Evolutionary conservation across 495 filamentous ascomycete species (phyloP).

Genomic region (Trichoderma erinaceum): DNA sequence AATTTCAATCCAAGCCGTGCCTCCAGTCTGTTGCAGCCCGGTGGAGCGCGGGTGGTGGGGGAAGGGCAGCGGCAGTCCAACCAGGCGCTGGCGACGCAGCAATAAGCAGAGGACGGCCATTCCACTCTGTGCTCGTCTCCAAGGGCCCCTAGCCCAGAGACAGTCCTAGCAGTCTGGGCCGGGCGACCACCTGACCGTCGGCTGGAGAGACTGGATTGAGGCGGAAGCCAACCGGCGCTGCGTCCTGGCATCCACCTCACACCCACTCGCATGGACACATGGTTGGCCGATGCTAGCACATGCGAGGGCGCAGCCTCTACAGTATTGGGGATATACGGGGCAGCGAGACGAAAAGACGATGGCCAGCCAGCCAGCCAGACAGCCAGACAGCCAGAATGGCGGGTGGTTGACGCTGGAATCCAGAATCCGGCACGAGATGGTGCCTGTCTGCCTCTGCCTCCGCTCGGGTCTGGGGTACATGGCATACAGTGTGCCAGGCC

Average conservation of each 20-base stretch:
- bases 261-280: slow-evolving; percentile 4
- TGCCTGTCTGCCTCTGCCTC: not conserved
- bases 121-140: not conserved
- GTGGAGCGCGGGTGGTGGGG: slow-evolving; percentile 1
- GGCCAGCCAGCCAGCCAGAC: not conserved
- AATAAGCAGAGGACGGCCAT: not conserved
- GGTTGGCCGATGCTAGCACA: slow-evolving; percentile 4
- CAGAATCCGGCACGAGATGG: not conserved
- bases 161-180: not conserved
- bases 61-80: not conserved
- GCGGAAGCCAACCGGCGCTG: slow-evolving; percentile 7
- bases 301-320: slow-evolving; percentile 3
- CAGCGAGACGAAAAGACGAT: not conserved
- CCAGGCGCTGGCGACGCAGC: not conserved
- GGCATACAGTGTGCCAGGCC: not conserved
- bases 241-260: not conserved
- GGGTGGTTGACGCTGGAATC: not conserved
- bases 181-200: slow-evolving; percentile 10
- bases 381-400: not conserved
- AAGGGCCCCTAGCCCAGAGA: slow-evolving; percentile 1
- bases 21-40: not conserved
- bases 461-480: not conserved
- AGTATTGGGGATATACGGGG: not conserved
- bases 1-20: slow-evolving; percentile 5
- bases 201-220: slow-evolving; percentile 10